Conservation (phyloP, 129 eudicot species). For the Smallanthus sonchifolius region DNA sequence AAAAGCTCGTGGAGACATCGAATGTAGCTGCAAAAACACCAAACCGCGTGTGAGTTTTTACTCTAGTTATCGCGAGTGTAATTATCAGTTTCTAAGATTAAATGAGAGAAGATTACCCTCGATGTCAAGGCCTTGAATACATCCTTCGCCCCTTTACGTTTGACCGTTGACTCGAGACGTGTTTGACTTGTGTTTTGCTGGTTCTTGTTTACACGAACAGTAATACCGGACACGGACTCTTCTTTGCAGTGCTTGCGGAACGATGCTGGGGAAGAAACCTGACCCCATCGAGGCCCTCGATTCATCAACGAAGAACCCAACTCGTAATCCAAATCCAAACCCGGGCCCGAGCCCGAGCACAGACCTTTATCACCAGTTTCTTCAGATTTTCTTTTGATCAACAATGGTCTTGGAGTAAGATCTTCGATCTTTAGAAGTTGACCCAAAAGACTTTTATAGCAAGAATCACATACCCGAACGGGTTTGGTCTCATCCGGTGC, state of each 20-base stretch:
- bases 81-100: background rate
- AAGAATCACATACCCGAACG: slow-evolving; percentile 57
- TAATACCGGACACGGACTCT: background rate
- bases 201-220: slow-evolving; percentile 13
- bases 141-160: slow-evolving; percentile 56
- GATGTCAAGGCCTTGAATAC: slow-evolving; percentile 49
- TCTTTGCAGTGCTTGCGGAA: slow-evolving; percentile 33
- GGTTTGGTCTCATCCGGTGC: slow-evolving; percentile 47
- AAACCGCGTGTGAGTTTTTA: background rate
- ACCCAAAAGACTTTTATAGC: slow-evolving; percentile 36
- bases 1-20: slow-evolving; percentile 44
- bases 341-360: background rate
- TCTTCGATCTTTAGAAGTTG: slow-evolving; percentile 20
- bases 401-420: slow-evolving; percentile 37
- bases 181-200: slow-evolving; percentile 40
- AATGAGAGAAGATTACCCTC: slow-evolving; percentile 35
- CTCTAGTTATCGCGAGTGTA: background rate
- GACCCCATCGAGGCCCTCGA: slow-evolving; percentile 49
- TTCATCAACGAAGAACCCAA: slow-evolving; percentile 14
- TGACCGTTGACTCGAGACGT: slow-evolving; percentile 35
- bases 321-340: slow-evolving; percentile 12
- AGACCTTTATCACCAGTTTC: slow-evolving; percentile 11
- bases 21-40: slow-evolving; percentile 39
- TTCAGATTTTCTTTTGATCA: slow-evolving; percentile 25
- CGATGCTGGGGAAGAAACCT: slow-evolving; percentile 44